Base-by-base conservation (phyloP, 768 basidiomycete genomes). In the Suillus placidus region DNA sequence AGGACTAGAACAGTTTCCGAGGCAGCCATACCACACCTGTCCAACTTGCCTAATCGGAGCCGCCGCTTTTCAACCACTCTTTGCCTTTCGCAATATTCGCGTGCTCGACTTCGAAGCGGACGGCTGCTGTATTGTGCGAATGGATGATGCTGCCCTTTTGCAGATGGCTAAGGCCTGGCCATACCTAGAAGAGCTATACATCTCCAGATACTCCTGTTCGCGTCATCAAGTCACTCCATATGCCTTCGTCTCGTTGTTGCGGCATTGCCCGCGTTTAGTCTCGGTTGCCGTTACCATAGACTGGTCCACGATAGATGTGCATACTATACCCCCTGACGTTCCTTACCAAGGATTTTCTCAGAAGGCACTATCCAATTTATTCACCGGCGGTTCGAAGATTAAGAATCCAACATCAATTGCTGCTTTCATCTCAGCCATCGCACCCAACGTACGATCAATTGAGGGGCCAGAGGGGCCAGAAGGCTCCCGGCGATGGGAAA, bases 361-460 rank as follows among this genome's bases (percentile, higher is more conserved):
- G 26, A 18, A 20, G 16, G 37, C 26, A 6, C 20, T 63, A 38
- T n/a, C 49, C 2, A 2, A 7, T 1, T 37, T 34, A n/a, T 16
- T 6, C 6, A 30, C 38, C 4, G 14, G 14, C 10, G 20, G 13
- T 23, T 40, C 37, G 20, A 23, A 0, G 0, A 40, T 63, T n/a
- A 2, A 6, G 6, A 4, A 30, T 38, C 13, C n/a, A 6, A 18
- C 3, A 30, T 10, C 37, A 14, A 40, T 75, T n/a, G 74, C 74
- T 0, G 62, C 74, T 6, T 75, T 74, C 32, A 7, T 75, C 30
- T 77, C 74, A 18, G 70, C 71, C 0, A 66, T 76, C 32, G 76
- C 74, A 0, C 74, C 74, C 3, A 76, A 76, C 1, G 1, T 77
- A 0, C 23, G 9, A 76, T n/a, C 7, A 7, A 43, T 43, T 18